Evolutionary conservation across 768 basidiomycete genomes (phyloP).

Genomic region (Tricholoma sp.): DNA sequence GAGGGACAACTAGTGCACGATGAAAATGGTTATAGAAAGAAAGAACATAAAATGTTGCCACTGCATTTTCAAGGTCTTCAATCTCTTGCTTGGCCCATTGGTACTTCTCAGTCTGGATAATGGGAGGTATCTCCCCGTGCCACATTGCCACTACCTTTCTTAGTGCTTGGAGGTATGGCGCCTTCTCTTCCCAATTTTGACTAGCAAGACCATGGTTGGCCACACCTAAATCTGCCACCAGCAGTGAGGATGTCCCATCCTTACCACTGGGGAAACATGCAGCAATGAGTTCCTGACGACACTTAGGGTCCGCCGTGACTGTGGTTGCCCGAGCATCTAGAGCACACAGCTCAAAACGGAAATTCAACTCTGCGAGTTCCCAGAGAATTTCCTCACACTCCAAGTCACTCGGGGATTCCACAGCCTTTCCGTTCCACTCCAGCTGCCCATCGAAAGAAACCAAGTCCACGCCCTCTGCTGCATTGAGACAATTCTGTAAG

Average conservation of each 20-base stretch:
- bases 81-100: neutral
- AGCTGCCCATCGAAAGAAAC: neutral
- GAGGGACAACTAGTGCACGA: neutral
- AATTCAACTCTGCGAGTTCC: conserved; percentile 6
- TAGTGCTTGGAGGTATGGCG: conserved; percentile 1
- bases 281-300: conserved; percentile 2
- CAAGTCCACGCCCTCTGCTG: neutral
- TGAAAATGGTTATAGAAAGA: conserved; percentile 10
- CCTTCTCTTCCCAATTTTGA: neutral
- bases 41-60: conserved; percentile 3
- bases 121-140: neutral
- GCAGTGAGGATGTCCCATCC: neutral
- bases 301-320: neutral
- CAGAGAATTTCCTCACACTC: conserved; percentile 1
- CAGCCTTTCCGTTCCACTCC: neutral
- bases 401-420: neutral
- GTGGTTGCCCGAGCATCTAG: conserved; percentile 5
- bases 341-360: conserved; percentile 11
- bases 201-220: no score
- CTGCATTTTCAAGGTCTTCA: neutral
- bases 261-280: conserved; percentile 5
- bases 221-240: no score
- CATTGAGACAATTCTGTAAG: neutral
- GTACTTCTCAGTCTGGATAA: neutral
- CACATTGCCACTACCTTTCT: conserved; percentile 1